These are phyloP conservation scores for Microdochium nivale DNA, from an alignment of 2,329 filamentous ascomycete species.

Conservation along the genomic window DNA sequence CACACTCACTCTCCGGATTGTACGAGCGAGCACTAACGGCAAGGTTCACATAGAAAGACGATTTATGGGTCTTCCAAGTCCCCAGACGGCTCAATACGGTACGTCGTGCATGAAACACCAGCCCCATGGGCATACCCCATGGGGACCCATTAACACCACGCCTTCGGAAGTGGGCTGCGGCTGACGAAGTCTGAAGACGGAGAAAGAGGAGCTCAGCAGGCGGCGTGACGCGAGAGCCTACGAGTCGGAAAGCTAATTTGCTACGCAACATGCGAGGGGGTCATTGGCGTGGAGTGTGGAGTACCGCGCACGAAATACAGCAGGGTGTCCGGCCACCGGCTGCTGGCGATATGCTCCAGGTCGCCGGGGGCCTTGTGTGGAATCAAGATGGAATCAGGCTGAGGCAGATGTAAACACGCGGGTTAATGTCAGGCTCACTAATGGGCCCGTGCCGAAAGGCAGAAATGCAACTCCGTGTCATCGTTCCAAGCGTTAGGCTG, in stretches of 20 bases:
- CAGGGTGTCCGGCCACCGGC: too few species aligned
- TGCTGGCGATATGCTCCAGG: too few species aligned
- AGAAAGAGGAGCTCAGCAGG: not conserved
- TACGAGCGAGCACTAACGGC: not conserved
- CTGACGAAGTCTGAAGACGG: not conserved
- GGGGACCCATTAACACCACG: not conserved
- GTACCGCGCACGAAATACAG: not conserved
- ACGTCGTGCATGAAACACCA: too few species aligned
- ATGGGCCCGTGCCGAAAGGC: too few species aligned
- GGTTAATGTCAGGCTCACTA: too few species aligned
- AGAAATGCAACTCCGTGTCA: too few species aligned
- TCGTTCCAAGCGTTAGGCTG: too few species aligned
- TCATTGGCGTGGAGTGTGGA: not conserved
- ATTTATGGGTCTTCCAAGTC: not conserved
- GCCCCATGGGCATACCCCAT: not conserved
- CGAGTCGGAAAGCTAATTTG: too few species aligned
- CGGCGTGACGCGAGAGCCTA: not conserved
- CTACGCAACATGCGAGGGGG: not conserved
- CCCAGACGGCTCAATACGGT: not conserved
- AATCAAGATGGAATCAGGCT: too few species aligned
- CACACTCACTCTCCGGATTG: not conserved
- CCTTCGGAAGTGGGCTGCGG: not conserved
- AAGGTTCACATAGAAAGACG: too few species aligned
- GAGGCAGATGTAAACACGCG: too few species aligned
- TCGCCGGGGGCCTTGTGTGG: too few species aligned